phyloP scores from a whole-genome alignment of 2,329 filamentous ascomycete species.

The Ceratocystis huliohia region DNA sequence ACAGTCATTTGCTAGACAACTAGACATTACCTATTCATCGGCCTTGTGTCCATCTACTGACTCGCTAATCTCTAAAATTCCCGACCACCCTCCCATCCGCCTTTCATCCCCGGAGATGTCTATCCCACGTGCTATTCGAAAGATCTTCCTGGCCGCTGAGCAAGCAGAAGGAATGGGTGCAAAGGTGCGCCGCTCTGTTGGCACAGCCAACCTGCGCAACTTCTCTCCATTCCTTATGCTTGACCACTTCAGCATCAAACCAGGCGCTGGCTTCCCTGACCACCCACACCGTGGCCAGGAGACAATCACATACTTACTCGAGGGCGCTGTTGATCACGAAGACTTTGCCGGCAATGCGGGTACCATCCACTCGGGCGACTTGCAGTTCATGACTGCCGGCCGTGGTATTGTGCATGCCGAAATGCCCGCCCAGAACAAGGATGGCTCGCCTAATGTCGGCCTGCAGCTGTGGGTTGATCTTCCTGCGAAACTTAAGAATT shows the following conservation, averaged over 20 bases:
- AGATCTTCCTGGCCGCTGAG: conserved; percentile 72
- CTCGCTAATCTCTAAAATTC: conserved; percentile 5
- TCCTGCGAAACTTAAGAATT: conserved; percentile 66
- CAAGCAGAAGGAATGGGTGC: conserved; percentile 83
- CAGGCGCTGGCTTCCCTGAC: conserved; percentile 80
- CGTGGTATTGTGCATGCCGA: conserved; percentile 87
- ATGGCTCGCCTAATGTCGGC: conserved; percentile 67
- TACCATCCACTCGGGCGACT: conserved; percentile 71
- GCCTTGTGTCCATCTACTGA: neutral
- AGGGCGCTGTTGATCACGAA: conserved; percentile 78
- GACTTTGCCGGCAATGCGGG: conserved; percentile 80
- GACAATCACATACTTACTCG: conserved; percentile 77
- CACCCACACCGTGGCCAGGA: conserved; percentile 77
- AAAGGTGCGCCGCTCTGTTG: conserved; percentile 73
- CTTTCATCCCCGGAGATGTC: conserved; percentile 41
- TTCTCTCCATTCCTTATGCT: conserved; percentile 93
- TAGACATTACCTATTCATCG: neutral
- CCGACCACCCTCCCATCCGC: conserved; percentile 25
- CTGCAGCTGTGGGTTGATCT: conserved; percentile 95
- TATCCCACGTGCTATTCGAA: conserved; percentile 60
- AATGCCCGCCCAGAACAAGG: conserved; percentile 71
- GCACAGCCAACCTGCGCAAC: conserved; percentile 69
- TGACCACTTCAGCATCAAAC: conserved; percentile 73
- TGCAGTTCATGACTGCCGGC: conserved; percentile 97
- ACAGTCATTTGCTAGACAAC: neutral